Evolutionary conservation across 2,329 filamentous ascomycete genomes (phyloP), one percentile per base, ranked within the genome.

Genomic region (Reticulascus tulasneorum): DNA sequence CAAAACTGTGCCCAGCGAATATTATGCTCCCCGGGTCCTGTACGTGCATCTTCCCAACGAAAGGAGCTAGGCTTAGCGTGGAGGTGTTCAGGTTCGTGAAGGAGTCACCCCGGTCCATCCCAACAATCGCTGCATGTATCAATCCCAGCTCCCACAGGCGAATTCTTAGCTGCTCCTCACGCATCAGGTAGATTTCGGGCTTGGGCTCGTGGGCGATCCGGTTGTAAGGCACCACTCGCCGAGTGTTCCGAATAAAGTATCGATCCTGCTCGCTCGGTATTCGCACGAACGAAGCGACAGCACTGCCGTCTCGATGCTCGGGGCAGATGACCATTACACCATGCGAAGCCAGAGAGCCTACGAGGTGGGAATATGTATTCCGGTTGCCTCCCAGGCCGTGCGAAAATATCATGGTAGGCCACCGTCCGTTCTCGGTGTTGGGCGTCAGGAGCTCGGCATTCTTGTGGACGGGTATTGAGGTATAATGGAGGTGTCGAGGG

Each of bases 401-500:
- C 2, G 86, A 93, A 61, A 94, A 94, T 44, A 94, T 69, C 66
- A 88, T 80, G 1, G 87, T 84, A 0, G 88, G 87, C 83, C 86
- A 93, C 63, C 78, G 67, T 37, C 69, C 64, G 40, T 65, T 61
- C 5, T 65, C 52, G 4, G 67, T 62, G 9, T 64, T 51, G 40
- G 77, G 52, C 40, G 66, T 41, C 53, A 80, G 71, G 7, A 90
- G 59, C 6, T 72, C 67, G 9, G 85, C 85, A 54, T 89, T 86
- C 48, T 85, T 81, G 47, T 79, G 70, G 18, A 78, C 84, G 6
- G 85, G 85, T 18, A 91, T 82, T 2, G 79, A 73, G 29, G 85
- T 78, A 55, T 83, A 86, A 56, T 87, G 77, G 2, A 91, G 69
- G 23, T 88, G 73, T 44, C 85, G 74, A 2, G 84, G 84, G 9